A percentile compares a stretch with the other conserved stretches of the same genome.
Evolutionary conservation across 176 grass and related monocot genomes (phyloP).

Genomic region (Stipa capillata): DNA sequence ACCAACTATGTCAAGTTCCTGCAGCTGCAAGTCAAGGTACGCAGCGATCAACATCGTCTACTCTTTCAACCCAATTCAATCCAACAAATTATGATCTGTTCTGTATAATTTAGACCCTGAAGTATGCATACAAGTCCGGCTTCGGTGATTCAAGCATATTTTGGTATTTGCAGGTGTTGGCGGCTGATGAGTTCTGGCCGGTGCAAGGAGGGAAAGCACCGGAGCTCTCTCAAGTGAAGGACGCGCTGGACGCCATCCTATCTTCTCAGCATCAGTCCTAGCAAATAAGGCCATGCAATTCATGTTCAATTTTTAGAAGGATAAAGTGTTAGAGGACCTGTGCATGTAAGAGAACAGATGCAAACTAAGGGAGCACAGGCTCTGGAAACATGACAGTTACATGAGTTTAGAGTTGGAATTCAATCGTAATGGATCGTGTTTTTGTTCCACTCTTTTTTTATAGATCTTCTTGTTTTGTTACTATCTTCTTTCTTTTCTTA

Average conservation of each 20-base stretch:
- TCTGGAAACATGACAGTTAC: too few relatives aligned
- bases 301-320: slow-evolving; percentile 10
- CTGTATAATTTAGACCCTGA: too few relatives aligned
- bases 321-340: background rate
- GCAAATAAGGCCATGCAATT: background rate
- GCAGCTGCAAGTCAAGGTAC: slow-evolving; percentile 93
- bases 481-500: too few relatives aligned
- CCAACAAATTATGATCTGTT: too few relatives aligned
- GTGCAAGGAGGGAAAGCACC: slow-evolving; percentile 82
- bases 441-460: slow-evolving; percentile 6
- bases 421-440: background rate
- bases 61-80: background rate
- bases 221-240: slow-evolving; percentile 82
- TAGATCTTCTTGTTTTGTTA: slow-evolving; percentile 19
- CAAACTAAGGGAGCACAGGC: too few relatives aligned
- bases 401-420: background rate
- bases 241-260: slow-evolving; percentile 73
- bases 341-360: background rate
- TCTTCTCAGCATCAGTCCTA: slow-evolving; percentile 37
- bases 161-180: slow-evolving; percentile 57
- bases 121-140: too few relatives aligned
- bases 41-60: background rate
- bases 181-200: slow-evolving; percentile 95
- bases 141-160: too few relatives aligned
- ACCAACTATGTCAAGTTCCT: slow-evolving; percentile 96